These are phyloP conservation scores for Pueraria montana DNA, from an alignment of 306 rosid genomes.

Conservation along the genomic window DNA sequence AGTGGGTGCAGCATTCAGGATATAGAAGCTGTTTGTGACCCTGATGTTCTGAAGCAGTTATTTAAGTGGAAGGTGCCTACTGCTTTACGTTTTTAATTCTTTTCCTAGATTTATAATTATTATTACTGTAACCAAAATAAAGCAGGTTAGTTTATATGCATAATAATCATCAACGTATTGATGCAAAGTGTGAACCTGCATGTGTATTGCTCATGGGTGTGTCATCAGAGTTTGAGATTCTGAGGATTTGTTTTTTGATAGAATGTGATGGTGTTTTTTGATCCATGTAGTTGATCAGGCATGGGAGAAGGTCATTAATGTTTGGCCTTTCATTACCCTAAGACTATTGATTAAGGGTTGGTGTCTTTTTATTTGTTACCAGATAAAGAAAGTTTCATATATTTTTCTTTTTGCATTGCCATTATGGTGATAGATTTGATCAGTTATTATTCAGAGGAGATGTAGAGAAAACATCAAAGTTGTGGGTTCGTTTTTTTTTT, in stretches of 20 bases:
- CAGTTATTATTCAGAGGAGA: not conserved
- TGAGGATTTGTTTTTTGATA: not conserved
- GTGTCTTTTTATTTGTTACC: not conserved
- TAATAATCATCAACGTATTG: slow-evolving; percentile 1
- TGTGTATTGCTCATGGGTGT: not conserved
- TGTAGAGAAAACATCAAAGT: not conserved
- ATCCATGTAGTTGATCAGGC: not conserved
- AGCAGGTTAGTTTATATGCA: not conserved
- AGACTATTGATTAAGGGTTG: not conserved
- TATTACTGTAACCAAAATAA: not conserved
- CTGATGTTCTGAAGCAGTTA: slow-evolving; percentile 61
- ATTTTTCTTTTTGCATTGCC: not conserved
- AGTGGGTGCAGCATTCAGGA: slow-evolving; percentile 69
- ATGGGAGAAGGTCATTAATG: not conserved
- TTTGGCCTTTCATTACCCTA: not conserved
- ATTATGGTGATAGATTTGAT: not conserved
- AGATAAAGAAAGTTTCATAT: not conserved
- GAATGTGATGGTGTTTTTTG: not conserved
- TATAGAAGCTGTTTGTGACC: slow-evolving; percentile 69
- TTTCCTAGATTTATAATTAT: not conserved
- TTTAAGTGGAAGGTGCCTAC: slow-evolving; percentile 20
- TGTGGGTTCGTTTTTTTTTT: not conserved
- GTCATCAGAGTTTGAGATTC: not conserved
- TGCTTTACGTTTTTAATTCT: not conserved
- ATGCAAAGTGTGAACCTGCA: not conserved